These are phyloP conservation scores for Apodospora peruviana DNA, from an alignment of 495 filamentous ascomycete genomes.

Conservation along the genomic window DNA sequence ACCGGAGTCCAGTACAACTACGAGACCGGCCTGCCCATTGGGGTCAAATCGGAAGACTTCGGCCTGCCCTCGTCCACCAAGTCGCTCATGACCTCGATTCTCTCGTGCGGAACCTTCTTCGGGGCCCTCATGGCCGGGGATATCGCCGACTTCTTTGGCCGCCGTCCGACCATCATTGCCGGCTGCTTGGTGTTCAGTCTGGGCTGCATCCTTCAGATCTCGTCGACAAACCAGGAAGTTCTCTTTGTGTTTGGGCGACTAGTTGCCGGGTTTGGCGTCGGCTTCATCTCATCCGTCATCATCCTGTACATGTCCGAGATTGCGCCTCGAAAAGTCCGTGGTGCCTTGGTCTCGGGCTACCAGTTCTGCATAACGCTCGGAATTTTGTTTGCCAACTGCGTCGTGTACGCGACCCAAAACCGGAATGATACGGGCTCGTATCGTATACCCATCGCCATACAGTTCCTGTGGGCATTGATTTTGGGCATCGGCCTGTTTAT, in stretches of 20 bases:
- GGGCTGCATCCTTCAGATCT: slow-evolving; percentile 58
- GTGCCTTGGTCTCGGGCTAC: slow-evolving; percentile 68
- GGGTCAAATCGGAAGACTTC: slow-evolving; percentile 24
- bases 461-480: slow-evolving; percentile 66
- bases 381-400: slow-evolving; percentile 65
- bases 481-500: slow-evolving; percentile 55
- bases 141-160: slow-evolving; percentile 62
- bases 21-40: slow-evolving; percentile 33
- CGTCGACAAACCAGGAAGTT: slow-evolving; percentile 27
- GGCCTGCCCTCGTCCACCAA: slow-evolving; percentile 36
- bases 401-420: slow-evolving; percentile 62
- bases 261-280: slow-evolving; percentile 65
- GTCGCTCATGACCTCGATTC: slow-evolving; percentile 67
- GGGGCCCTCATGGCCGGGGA: slow-evolving; percentile 66
- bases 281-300: slow-evolving; percentile 66
- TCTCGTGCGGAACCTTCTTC: slow-evolving; percentile 71
- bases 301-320: slow-evolving; percentile 72
- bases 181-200: slow-evolving; percentile 59
- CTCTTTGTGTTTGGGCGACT: slow-evolving; percentile 61
- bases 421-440: slow-evolving; percentile 62
- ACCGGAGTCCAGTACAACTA: slow-evolving; percentile 57
- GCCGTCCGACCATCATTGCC: slow-evolving; percentile 59
- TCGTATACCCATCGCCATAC: slow-evolving; percentile 65
- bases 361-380: slow-evolving; percentile 75
- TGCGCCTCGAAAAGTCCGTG: slow-evolving; percentile 59